Conservation (phyloP, 1,284 basidiomycete species). For the Porogramme epimiltina region DNA sequence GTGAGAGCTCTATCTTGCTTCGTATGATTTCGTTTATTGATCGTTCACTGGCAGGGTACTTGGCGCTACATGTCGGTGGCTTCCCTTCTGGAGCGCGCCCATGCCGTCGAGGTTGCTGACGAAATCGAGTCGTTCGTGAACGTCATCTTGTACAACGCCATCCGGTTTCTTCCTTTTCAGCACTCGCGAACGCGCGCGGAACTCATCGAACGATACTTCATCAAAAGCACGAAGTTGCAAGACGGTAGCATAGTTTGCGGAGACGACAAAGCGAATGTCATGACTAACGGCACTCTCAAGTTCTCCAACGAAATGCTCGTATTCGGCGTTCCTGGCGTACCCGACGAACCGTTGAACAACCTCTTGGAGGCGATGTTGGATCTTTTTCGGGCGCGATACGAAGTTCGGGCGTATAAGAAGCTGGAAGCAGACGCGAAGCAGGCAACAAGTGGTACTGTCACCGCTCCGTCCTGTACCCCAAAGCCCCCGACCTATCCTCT, state of each 20-base stretch:
- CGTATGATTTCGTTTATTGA: neutral
- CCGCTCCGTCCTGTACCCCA: no score
- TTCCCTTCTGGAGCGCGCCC: neutral
- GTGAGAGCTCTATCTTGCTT: neutral
- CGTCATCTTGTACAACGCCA: conserved; percentile 3
- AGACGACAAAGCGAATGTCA: no score
- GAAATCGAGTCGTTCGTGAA: conserved; percentile 8
- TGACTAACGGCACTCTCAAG: no score
- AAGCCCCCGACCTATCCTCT: no score
- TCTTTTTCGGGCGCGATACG: no score
- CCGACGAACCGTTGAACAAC: neutral
- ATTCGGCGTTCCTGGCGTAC: no score
- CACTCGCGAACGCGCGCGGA: no score
- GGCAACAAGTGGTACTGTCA: no score
- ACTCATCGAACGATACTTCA: neutral
- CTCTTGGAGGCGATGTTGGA: no score
- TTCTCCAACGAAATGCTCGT: no score
- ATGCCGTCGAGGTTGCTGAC: neutral
- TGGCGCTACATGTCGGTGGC: neutral
- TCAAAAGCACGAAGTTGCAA: neutral
- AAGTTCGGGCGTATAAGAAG: no score
- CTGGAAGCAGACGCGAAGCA: no score
- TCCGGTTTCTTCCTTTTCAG: neutral
- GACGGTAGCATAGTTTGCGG: neutral
- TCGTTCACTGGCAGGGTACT: neutral